phyloP scores from a whole-genome alignment of 2,329 filamentous ascomycete genomes.

The Tolypocladium cylindrosporum region DNA sequence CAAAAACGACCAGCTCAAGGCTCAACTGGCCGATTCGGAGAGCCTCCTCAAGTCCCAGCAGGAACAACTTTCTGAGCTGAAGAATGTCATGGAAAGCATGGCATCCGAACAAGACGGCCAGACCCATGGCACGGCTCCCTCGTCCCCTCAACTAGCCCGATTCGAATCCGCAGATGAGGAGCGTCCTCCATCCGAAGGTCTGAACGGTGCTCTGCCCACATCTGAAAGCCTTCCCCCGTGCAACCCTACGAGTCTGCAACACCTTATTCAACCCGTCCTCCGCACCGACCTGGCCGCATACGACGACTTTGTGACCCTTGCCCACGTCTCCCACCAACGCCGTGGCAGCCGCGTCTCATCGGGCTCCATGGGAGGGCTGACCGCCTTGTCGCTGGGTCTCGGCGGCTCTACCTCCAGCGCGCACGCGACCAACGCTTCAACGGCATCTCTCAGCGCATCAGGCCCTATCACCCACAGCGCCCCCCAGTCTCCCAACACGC shows the following conservation, averaged over 20 bases:
- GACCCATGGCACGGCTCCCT: slow-evolving; percentile 63
- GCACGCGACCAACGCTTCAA: slow-evolving; percentile 48
- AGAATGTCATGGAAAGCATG: slow-evolving; percentile 86
- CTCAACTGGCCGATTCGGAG: slow-evolving; percentile 81
- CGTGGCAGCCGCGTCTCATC: slow-evolving; percentile 58
- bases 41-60: slow-evolving; percentile 78
- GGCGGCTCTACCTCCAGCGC: slow-evolving; percentile 36
- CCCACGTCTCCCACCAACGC: slow-evolving; percentile 55
- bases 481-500: slow-evolving; percentile 49
- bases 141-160: slow-evolving; percentile 67
- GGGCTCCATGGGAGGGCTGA: slow-evolving; percentile 49
- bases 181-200: slow-evolving; percentile 16
- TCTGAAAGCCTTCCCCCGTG: slow-evolving; percentile 39
- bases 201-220: slow-evolving; percentile 23
- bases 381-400: slow-evolving; percentile 32
- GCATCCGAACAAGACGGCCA: slow-evolving; percentile 62
- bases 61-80: slow-evolving; percentile 85
- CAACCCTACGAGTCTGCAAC: slow-evolving; percentile 63
- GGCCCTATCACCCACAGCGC: slow-evolving; percentile 39
- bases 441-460: slow-evolving; percentile 43
- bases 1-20: slow-evolving; percentile 78
- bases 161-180: slow-evolving; percentile 50
- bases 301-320: slow-evolving; percentile 73
- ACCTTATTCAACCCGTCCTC: slow-evolving; percentile 74
- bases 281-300: slow-evolving; percentile 73